Evolutionary conservation across 495 filamentous ascomycete genomes (phyloP).

Genomic region (Penicillium bovifimosum): DNA sequence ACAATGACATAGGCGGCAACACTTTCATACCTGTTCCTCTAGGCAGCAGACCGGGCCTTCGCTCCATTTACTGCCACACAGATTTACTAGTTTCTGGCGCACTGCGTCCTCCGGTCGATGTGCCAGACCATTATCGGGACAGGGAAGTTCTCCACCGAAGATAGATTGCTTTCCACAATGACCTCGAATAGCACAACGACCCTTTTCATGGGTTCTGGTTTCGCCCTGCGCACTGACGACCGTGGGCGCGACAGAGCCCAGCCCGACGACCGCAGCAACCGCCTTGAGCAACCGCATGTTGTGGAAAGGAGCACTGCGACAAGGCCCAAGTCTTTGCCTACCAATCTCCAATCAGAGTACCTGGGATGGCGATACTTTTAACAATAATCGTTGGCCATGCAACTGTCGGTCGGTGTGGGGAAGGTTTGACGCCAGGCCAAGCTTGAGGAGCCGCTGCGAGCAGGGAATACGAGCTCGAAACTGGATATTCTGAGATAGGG

Average conservation of each 20-base stretch:
- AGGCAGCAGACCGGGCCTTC: conserved; percentile 79
- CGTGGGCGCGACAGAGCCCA: conserved; percentile 28
- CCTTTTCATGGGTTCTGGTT: conserved; percentile 73
- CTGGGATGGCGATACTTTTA: background rate
- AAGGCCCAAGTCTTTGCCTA: background rate
- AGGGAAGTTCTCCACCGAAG: conserved; percentile 83
- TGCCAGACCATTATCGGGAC: conserved; percentile 86
- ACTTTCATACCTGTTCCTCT: conserved; percentile 61
- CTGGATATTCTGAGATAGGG: background rate
- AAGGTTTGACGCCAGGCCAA: conserved; percentile 4
- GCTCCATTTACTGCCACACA: conserved; percentile 84
- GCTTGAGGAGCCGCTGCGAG: conserved; percentile 1
- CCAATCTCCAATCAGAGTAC: background rate
- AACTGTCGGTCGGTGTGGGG: conserved; percentile 3
- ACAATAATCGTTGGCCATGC: conserved; percentile 9
- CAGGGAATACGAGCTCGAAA: background rate
- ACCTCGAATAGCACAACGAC: conserved; percentile 85
- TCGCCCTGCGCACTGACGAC: conserved; percentile 33
- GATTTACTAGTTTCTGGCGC: conserved; percentile 68
- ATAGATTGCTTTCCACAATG: conserved; percentile 85
- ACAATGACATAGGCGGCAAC: no score
- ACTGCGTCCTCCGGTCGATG: conserved; percentile 61
- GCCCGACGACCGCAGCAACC: conserved; percentile 23
- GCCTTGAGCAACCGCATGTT: conserved; percentile 35
- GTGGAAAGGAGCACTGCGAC: background rate